A percentile compares a stretch with the other conserved stretches of the same genome.
Evolutionary conservation across 2,329 filamentous ascomycete species (phyloP).

Genomic region (Aureobasidium sp.): DNA sequence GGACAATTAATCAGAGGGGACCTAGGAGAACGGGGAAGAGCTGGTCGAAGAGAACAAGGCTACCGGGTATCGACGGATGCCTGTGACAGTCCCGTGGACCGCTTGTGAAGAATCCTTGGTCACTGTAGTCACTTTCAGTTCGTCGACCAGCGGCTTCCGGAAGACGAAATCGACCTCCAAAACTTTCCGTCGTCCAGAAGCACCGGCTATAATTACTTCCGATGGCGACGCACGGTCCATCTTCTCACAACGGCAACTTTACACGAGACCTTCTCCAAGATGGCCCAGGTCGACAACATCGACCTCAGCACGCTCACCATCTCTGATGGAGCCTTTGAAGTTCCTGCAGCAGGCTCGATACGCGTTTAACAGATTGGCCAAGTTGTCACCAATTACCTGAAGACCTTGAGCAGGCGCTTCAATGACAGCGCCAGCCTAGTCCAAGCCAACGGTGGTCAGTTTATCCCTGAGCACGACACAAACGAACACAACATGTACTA

Average conservation of each 20-base stretch:
- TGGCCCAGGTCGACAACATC: no score
- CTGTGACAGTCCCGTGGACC: neutral
- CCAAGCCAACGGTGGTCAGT: no score
- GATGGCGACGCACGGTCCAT: neutral
- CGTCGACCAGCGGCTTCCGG: neutral
- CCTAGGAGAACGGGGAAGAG: neutral
- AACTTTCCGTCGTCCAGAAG: neutral
- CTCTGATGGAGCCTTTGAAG: no score
- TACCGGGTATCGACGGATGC: neutral
- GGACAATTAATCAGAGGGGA: no score
- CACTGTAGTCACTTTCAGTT: neutral
- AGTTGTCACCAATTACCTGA: no score
- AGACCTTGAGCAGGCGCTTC: no score
- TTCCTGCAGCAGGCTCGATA: no score
- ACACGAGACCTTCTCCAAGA: neutral
- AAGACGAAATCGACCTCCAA: neutral
- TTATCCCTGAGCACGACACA: no score
- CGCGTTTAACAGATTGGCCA: no score
- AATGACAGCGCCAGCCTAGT: no score
- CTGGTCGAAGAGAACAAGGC: neutral
- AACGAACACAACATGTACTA: no score
- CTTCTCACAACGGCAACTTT: neutral
- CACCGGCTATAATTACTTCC: neutral
- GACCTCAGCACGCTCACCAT: no score
- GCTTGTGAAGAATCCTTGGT: neutral